A percentile compares a stretch with the other conserved stretches of the same genome.
Evolutionary conservation across 352 stramenopile species (phyloP).

Genomic region (Globisporangium mamillatum): DNA sequence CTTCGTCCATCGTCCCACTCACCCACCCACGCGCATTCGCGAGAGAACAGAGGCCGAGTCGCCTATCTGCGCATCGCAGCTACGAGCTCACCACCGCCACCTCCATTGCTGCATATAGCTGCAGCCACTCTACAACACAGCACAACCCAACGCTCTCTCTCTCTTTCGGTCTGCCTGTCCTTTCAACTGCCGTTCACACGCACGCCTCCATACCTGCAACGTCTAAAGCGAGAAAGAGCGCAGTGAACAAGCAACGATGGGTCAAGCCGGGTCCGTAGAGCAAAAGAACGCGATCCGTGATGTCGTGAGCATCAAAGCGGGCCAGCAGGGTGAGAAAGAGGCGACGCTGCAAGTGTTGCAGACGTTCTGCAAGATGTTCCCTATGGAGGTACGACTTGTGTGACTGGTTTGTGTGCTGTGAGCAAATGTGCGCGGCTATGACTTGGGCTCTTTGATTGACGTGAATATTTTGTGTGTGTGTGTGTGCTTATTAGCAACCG

Average conservation of each 20-base stretch:
- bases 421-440: not conserved
- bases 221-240: conserved; percentile 6
- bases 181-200: not conserved
- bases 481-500: conserved; percentile 20
- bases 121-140: not conserved
- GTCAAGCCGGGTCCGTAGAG: conserved; percentile 74
- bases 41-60: not conserved
- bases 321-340: conserved; percentile 35
- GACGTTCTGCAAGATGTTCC: conserved; percentile 78
- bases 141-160: not conserved
- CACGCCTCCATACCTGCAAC: not conserved
- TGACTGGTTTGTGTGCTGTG: not conserved
- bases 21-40: not conserved
- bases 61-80: not conserved
- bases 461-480: not conserved
- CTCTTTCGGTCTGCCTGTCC: not conserved
- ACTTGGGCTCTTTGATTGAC: not conserved
- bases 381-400: conserved; percentile 40
- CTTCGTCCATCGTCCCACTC: not conserved
- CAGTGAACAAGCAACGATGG: conserved; percentile 33
- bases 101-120: not conserved
- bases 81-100: not conserved
- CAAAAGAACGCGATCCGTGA: conserved; percentile 79
- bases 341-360: conserved; percentile 53
- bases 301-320: conserved; percentile 54